A percentile compares a stretch with the other conserved stretches of the same genome.
phyloP scores from a whole-genome alignment of 1,139 yeast species.

The Meyerozyma smithsonii region DNA sequence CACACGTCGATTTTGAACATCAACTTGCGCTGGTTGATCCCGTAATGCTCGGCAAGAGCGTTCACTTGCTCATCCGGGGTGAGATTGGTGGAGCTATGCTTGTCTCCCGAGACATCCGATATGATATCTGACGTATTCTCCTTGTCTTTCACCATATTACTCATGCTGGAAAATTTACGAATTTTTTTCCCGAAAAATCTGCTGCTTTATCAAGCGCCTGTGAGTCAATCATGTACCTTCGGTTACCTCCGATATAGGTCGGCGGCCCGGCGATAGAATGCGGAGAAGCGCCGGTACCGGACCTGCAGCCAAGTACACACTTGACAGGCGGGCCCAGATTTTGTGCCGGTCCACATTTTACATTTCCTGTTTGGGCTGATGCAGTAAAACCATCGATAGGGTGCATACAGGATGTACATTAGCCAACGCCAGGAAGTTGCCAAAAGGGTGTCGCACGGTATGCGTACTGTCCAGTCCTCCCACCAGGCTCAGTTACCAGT shows the following conservation, averaged over 20 bases:
- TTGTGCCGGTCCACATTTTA: conserved; percentile 12
- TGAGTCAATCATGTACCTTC: not conserved
- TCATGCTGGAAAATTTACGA: not conserved
- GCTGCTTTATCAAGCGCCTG: not conserved
- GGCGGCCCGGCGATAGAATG: not conserved
- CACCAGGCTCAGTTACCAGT: no score
- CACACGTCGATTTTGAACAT: conserved; percentile 62
- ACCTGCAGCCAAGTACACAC: not conserved
- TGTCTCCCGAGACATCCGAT: not conserved
- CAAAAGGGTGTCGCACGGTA: no score
- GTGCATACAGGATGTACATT: conserved; percentile 14
- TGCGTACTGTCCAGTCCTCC: no score
- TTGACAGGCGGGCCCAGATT: not conserved
- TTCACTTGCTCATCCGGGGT: conserved; percentile 19
- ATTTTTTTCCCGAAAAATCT: not conserved
- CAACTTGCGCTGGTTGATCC: conserved; percentile 40
- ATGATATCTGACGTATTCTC: conserved; percentile 1
- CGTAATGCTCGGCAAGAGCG: conserved; percentile 25
- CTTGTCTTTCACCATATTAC: no score
- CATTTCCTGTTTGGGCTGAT: conserved; percentile 32
- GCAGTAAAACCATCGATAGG: conserved; percentile 24
- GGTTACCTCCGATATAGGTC: not conserved
- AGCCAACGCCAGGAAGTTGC: conserved; percentile 3
- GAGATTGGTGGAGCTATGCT: not conserved
- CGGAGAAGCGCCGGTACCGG: conserved; percentile 4